Evolutionary conservation across 2,329 filamentous ascomycete genomes (phyloP).

Genomic region (Pseudogymnoascus sp.): DNA sequence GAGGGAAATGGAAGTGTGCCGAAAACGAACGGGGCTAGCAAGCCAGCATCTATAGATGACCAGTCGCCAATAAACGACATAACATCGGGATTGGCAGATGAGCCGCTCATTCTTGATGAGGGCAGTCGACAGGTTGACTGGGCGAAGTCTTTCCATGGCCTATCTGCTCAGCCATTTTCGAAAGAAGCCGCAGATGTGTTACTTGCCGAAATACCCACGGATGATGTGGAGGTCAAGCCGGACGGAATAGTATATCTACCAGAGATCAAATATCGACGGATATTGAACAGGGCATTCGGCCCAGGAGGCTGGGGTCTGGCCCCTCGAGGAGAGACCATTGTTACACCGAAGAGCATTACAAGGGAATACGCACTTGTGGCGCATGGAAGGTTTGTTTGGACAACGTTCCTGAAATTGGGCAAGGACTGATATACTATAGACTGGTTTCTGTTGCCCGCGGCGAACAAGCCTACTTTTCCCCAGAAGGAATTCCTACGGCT

Average conservation of each 20-base stretch:
- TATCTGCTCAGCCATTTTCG: slow-evolving; percentile 56
- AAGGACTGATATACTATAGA: slow-evolving; percentile 39
- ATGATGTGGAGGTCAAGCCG: slow-evolving; percentile 93
- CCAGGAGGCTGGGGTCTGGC: slow-evolving; percentile 94
- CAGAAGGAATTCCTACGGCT: slow-evolving; percentile 85
- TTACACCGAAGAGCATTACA: slow-evolving; percentile 53
- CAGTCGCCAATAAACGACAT: slow-evolving; percentile 32
- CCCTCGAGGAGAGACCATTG: slow-evolving; percentile 70
- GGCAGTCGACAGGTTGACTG: slow-evolving; percentile 57
- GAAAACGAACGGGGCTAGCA: neutral
- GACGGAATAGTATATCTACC: slow-evolving; percentile 94
- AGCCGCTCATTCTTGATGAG: slow-evolving; percentile 40
- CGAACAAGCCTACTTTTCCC: slow-evolving; percentile 87
- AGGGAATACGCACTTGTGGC: slow-evolving; percentile 89
- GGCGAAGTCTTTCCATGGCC: slow-evolving; percentile 64
- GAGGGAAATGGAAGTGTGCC: neutral
- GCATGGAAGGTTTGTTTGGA: slow-evolving; percentile 64
- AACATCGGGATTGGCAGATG: slow-evolving; percentile 43
- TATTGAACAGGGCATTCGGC: slow-evolving; percentile 84
- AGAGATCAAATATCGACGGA: slow-evolving; percentile 94
- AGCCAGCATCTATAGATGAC: slow-evolving; percentile 52
- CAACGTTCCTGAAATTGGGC: neutral
- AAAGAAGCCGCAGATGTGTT: slow-evolving; percentile 56
- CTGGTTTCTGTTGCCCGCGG: slow-evolving; percentile 88
- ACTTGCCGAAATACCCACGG: slow-evolving; percentile 53